Base-by-base conservation (phyloP, 331 rosid genomes). In the Erythrophleum ivorense region DNA sequence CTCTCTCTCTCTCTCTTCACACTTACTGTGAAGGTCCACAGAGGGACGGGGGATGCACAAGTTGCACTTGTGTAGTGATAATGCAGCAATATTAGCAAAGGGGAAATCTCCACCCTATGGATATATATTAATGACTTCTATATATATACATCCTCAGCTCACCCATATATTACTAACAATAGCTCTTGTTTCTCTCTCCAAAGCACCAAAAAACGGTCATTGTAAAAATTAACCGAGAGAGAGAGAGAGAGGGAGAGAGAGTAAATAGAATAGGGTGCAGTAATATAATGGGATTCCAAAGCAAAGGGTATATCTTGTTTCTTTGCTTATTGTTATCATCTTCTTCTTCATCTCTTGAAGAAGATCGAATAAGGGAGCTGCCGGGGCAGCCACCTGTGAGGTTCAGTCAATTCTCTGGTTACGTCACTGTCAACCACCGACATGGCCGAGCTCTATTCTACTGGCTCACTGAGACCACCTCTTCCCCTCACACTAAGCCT, bases 361-460 rank as follows among this genome's bases (percentile, higher is more conserved):
- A 69, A 13, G 95, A 94, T 36, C 85, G 89, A 77, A 94, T 94
- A 85, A 54, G 84, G 3, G 82, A 36, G 0, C 92, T 94, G 1
- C 98, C 97, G 0, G 98, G 98, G 18, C 98, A 94, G 71, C 97
- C 98, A 7, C 78, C 78, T 0, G 94, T 92, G 69, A 10, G 85
- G 45, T 94, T 94, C 79, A 76, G 88, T 0, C 98, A 94, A 67
- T 94, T 85, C 68, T 94, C 98, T 0, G 98, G 98, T 48, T 94
- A 94, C 43, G 89, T 94, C 41, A 88, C 88, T 0, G 98, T 94
- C 63, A 82, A 92, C 71, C 68, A 89, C 48, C 66, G 78, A 52
- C 89, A 90, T 2, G 98, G 97, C 1, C 81, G 98, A 83, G 92
- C 94, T 65, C 97, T 94, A 84, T 94, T 94, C 85, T 94, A 94